A percentile compares a stretch with the other conserved stretches of the same genome.
Conservation (phyloP, 2,329 filamentous ascomycete genomes). For the Eurotiales sp. region DNA sequence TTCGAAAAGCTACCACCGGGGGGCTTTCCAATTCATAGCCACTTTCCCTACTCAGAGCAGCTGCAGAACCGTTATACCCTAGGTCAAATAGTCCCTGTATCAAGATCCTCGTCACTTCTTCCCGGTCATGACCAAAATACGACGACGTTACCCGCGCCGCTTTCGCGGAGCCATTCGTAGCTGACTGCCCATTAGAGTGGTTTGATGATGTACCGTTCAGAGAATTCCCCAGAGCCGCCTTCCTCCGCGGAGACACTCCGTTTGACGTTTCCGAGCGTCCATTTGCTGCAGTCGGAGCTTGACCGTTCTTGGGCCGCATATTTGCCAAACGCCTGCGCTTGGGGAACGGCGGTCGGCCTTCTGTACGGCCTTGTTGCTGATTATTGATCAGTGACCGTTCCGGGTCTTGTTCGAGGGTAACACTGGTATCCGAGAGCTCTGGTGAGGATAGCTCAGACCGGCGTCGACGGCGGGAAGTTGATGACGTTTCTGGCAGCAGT, state of each 20-base stretch:
- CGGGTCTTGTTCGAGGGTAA: constrained; percentile 20
- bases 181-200: constrained; percentile 34
- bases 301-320: constrained; percentile 62
- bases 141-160: constrained; percentile 33
- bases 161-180: constrained; percentile 38
- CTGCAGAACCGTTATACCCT: constrained; percentile 76
- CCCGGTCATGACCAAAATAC: constrained; percentile 83
- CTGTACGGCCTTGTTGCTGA: constrained; percentile 24
- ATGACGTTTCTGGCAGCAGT: constrained; percentile 16
- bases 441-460: constrained; percentile 24
- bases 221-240: constrained; percentile 44
- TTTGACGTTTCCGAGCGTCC: constrained; percentile 56
- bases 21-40: constrained; percentile 83
- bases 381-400: constrained; percentile 24
- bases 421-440: constrained; percentile 21
- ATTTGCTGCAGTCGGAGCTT: constrained; percentile 49
- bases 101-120: constrained; percentile 87
- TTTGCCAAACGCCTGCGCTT: constrained; percentile 59
- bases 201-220: constrained; percentile 53
- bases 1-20: constrained; percentile 80
- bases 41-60: constrained; percentile 72
- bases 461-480: constrained; percentile 23
- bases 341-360: constrained; percentile 35
- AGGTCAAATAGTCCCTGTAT: constrained; percentile 88
- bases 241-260: constrained; percentile 49